Conservation (phyloP, 495 filamentous ascomycete genomes). For the Annulohypoxylon bovei region DNA sequence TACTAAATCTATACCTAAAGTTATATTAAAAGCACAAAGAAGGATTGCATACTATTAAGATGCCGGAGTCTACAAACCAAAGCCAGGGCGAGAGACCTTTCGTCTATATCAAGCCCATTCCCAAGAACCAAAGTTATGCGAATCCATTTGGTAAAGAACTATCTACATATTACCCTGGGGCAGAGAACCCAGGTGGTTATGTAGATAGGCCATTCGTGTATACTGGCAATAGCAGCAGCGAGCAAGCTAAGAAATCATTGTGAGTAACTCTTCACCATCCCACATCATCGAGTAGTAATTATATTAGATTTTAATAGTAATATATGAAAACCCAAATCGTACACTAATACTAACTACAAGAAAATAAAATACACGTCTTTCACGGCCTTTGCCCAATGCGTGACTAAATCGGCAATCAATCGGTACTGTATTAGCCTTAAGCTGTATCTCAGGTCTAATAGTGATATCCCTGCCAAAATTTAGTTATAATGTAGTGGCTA, state of each 20-base stretch:
- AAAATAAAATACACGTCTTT: no score
- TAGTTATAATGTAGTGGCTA: no score
- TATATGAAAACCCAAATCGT: not conserved
- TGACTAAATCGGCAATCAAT: no score
- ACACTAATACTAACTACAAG: no score
- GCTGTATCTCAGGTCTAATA: no score
- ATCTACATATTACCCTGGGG: not conserved
- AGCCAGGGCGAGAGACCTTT: not conserved
- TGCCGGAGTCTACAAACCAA: not conserved
- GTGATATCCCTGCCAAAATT: no score
- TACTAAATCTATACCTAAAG: not conserved
- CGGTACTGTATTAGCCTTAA: no score
- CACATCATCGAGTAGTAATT: no score
- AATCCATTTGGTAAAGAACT: not conserved
- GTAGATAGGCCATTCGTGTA: not conserved
- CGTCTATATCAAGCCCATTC: not conserved
- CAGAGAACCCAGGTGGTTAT: not conserved
- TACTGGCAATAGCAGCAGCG: not conserved
- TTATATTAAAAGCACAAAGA: not conserved
- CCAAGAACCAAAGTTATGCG: not conserved
- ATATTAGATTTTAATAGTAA: not conserved
- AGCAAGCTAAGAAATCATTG: not conserved
- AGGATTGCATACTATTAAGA: not conserved
- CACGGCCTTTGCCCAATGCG: no score
- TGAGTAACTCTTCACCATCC: no score